Evolutionary conservation across 331 rosid species (phyloP), one percentile per base, ranked within the genome.

Genomic region (Phaseolus coccineus): DNA sequence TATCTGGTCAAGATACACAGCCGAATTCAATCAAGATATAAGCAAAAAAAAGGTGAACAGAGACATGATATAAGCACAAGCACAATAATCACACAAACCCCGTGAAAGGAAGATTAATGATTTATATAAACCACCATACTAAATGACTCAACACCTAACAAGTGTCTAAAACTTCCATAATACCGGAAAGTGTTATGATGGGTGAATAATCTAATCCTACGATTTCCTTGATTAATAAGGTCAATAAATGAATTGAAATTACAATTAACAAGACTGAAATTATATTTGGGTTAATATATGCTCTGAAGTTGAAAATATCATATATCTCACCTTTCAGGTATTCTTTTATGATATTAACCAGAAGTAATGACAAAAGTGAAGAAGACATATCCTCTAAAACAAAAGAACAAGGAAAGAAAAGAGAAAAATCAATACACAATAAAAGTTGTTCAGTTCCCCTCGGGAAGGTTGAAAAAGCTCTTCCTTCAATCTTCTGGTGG

Each of bases 1-100:
- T 56, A 22, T 56, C 15, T 24, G 67, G 67, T 59, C 67, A 59
- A 28, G 67, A 59, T 35, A 59, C 22, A 59, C 22, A 59, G 35
- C 9, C 12, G 39, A 12, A 28, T 35, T 59, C 39, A 28, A 28
- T 59, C 66, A 28, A 28, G 27, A 28, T 3, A 59, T 19, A 59
- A 59, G 40, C 67, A 59, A 40, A 59, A 4, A 59, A 30, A 58
- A 58, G 27, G 8, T 4, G 65, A 27, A 24, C 33, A 11, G 65
- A 25, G 37, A 53, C 28, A 9, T 53, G 59, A 22, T 53, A 53
- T 6, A n/a, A 53, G 27, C 10, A 53, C 59, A 5, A 53, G 27
- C 25, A 53, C 28, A 19, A 53, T 19, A 3, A 53, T 22, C 59
- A n/a, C 28, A 7, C 59, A 53, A 51, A 24, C 24, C 56, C 56